These are phyloP conservation scores for Aspergillus sparsus DNA, from an alignment of 495 filamentous ascomycete species.

Conservation along the genomic window DNA sequence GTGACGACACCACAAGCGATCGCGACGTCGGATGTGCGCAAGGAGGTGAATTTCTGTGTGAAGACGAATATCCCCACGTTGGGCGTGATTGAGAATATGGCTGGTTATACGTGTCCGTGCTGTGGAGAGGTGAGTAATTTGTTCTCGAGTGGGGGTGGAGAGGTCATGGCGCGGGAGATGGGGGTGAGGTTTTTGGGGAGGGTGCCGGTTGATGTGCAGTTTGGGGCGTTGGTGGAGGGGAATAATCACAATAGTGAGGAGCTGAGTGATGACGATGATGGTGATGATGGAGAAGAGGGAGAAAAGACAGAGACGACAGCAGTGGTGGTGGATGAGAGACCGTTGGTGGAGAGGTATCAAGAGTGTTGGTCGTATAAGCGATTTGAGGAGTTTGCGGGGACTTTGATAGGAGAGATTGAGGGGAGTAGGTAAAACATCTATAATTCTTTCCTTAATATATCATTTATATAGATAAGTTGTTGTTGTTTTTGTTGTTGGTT, in stretches of 20 bases:
- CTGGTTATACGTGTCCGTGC: conserved; percentile 91
- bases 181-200: conserved; percentile 79
- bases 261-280: conserved; percentile 39
- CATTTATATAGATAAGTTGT: background rate
- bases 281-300: conserved; percentile 47
- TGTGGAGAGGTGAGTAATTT: conserved; percentile 92
- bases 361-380: conserved; percentile 72
- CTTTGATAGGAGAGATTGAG: conserved; percentile 51
- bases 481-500: background rate
- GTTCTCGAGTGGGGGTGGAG: conserved; percentile 85
- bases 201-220: conserved; percentile 83
- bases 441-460: background rate
- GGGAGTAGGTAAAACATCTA: conserved; percentile 2
- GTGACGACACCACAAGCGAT: conserved; percentile 97
- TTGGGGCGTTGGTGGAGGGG: conserved; percentile 67
- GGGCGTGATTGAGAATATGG: conserved; percentile 97
- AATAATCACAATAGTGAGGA: conserved; percentile 44
- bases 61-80: conserved; percentile 82
- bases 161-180: conserved; percentile 87
- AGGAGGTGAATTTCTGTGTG: conserved; percentile 92
- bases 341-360: conserved; percentile 76
- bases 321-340: conserved; percentile 49
- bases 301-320: conserved; percentile 39
- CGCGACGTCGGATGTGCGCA: conserved; percentile 87
- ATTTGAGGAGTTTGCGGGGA: conserved; percentile 67